A percentile compares a stretch with the other conserved stretches of the same genome.
These are phyloP conservation scores for Cystobasidiaceae sp. DNA, from an alignment of 1,284 basidiomycete species.

Conservation along the genomic window DNA sequence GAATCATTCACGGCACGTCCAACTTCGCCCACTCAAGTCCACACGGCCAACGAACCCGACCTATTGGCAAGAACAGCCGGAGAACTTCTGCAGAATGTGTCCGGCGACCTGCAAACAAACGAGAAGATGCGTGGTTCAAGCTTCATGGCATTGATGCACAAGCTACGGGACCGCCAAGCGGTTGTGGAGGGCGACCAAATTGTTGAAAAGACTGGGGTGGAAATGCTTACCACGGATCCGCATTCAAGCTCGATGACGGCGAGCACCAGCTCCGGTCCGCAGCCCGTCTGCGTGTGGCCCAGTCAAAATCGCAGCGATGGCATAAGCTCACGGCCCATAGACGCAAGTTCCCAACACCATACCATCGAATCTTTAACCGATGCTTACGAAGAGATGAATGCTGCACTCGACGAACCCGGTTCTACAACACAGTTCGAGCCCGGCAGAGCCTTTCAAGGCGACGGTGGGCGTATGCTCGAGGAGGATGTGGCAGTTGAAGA, in stretches of 20 bases:
- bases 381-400: slow-evolving; percentile 34
- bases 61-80: slow-evolving; percentile 48
- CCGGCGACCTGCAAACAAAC: slow-evolving; percentile 57
- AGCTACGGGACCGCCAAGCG: slow-evolving; percentile 75
- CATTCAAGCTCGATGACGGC: not conserved
- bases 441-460: slow-evolving; percentile 39
- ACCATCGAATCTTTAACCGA: slow-evolving; percentile 4
- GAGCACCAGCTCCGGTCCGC: not conserved
- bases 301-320: not conserved
- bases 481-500: slow-evolving; percentile 20
- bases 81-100: slow-evolving; percentile 46
- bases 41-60: slow-evolving; percentile 41
- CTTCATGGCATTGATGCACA: slow-evolving; percentile 81
- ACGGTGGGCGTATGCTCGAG: slow-evolving; percentile 35
- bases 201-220: slow-evolving; percentile 53
- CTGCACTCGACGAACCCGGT: slow-evolving; percentile 37
- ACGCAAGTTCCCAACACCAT: not conserved
- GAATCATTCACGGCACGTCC: slow-evolving; percentile 28
- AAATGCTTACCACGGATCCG: not conserved
- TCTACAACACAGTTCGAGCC: slow-evolving; percentile 25
- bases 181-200: slow-evolving; percentile 75
- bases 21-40: slow-evolving; percentile 12
- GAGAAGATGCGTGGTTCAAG: slow-evolving; percentile 82
- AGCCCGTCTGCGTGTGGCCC: slow-evolving; percentile 18
- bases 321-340: not conserved